These are phyloP conservation scores for Coemansia sp. DNA, from an alignment of 192 early-diverging fungal species.

Conservation along the genomic window DNA sequence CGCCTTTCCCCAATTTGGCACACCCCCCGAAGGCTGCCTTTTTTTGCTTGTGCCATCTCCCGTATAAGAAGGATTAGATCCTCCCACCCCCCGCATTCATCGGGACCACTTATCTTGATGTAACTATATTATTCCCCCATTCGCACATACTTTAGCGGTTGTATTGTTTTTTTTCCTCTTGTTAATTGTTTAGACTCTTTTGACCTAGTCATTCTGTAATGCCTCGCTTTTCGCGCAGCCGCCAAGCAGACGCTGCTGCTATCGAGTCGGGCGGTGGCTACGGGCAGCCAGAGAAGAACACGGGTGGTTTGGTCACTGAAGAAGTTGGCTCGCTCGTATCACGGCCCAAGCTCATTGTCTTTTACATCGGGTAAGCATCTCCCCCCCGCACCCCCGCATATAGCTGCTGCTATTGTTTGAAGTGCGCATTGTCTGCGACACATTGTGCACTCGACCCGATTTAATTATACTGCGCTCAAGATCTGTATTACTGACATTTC, in stretches of 20 bases:
- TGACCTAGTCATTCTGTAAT: slow-evolving; percentile 12
- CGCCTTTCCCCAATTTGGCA: slow-evolving; percentile 1
- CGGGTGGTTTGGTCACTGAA: slow-evolving; percentile 25
- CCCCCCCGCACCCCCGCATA: neutral
- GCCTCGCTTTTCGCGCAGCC: slow-evolving; percentile 5
- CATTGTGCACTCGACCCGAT: neutral
- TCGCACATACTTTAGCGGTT: neutral
- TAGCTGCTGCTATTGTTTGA: neutral
- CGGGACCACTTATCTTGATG: neutral
- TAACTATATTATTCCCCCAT: neutral
- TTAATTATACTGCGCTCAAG: slow-evolving; percentile 9
- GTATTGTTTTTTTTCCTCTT: slow-evolving; percentile 9
- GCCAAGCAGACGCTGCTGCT: neutral
- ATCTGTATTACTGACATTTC: slow-evolving; percentile 3
- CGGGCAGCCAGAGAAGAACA: slow-evolving; percentile 24
- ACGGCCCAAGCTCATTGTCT: slow-evolving; percentile 34
- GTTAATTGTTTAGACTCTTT: slow-evolving; percentile 16
- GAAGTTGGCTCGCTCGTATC: slow-evolving; percentile 29
- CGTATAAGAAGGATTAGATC: slow-evolving; percentile 5
- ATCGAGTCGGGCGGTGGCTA: neutral
- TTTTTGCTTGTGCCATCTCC: neutral
- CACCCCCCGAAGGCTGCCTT: neutral
- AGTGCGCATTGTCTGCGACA: neutral
- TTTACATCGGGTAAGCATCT: slow-evolving; percentile 45
- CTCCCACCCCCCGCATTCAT: neutral